Evolutionary conservation across 2,329 filamentous ascomycete species (phyloP).

Genomic region (Ceratocystis smalleyi): DNA sequence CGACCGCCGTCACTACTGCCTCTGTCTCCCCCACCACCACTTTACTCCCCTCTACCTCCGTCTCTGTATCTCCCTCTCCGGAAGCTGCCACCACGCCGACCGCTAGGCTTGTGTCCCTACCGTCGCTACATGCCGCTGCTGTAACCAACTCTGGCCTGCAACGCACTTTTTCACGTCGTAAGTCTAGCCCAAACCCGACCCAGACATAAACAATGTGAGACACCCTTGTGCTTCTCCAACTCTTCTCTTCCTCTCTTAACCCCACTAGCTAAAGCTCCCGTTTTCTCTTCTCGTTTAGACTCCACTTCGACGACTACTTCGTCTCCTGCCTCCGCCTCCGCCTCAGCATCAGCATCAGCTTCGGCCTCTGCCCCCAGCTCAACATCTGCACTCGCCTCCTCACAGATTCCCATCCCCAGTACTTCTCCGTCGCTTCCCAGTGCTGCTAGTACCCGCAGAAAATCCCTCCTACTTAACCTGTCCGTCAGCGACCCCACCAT

Average conservation of each 20-base stretch:
- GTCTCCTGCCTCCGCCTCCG: background rate
- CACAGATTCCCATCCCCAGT: background rate
- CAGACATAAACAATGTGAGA: background rate
- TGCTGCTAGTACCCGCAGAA: constrained; percentile 34
- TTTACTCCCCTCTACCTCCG: background rate
- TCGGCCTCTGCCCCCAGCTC: constrained; percentile 18
- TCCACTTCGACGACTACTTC: constrained; percentile 1
- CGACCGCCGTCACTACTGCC: background rate
- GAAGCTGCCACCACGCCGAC: background rate
- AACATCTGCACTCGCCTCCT: background rate
- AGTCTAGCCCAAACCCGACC: constrained; percentile 18
- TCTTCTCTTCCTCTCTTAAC: background rate
- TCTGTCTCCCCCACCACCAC: background rate
- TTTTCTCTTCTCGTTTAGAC: background rate
- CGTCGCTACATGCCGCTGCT: constrained; percentile 58
- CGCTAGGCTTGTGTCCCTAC: background rate
- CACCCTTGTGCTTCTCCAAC: background rate
- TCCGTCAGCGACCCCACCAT: constrained; percentile 55
- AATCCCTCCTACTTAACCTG: constrained; percentile 57
- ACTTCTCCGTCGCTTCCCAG: background rate
- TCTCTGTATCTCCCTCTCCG: background rate
- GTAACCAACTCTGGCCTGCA: constrained; percentile 64
- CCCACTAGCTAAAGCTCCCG: background rate
- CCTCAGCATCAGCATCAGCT: background rate
- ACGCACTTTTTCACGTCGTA: constrained; percentile 45